Base-by-base conservation (phyloP, 129 eudicot genomes). In the Flaveria robusta region DNA sequence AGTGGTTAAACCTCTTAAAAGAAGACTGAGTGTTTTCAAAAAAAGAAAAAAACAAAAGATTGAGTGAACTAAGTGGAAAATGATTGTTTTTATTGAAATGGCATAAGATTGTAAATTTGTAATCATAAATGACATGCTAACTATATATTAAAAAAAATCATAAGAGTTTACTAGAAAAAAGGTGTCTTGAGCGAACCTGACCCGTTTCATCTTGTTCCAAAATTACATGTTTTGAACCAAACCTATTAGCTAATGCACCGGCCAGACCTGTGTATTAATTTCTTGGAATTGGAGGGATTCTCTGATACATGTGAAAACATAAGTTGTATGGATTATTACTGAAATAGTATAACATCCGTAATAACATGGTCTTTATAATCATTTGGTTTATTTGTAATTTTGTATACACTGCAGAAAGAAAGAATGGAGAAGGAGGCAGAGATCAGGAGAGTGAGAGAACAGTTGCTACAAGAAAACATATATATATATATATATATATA, bases 341-440 rank as follows among this genome's bases (percentile, higher is more conserved):
- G 41, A 60, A 23, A 27, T 60, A 12, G 37, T 60, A 27, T 60
- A 4, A 5, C 27, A 58, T 56, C 29, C 10, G 15, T 24, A 26
- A 18, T 6, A 55, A 18, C 22, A 19, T 22, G 19, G 19, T 26
- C 6, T 5, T 27, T 60, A 14, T 9, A 26, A 60, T 27, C 9
- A 15, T 60, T 1, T 27, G 14, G 27, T 15, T 68, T 26, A 0
- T 37, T 46, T 43, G 27, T 74, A 46, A 34, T 34, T 31, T 34
- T 34, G 49, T 43, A 43, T 45, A 0, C 15, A 27, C 67, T 82
- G 81, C 84, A 85, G 90, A 55, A 85, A 82, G 96, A 89, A 77
- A 81, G 80, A 79, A 72, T 87, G 88, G 95, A 87, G 96, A 87
- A 84, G 76, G 97, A 87, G 72, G 88, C 80, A 19, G 87, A 88